Conservation (phyloP, 257 asterid genomes). For the Solanum chmielewskii region DNA sequence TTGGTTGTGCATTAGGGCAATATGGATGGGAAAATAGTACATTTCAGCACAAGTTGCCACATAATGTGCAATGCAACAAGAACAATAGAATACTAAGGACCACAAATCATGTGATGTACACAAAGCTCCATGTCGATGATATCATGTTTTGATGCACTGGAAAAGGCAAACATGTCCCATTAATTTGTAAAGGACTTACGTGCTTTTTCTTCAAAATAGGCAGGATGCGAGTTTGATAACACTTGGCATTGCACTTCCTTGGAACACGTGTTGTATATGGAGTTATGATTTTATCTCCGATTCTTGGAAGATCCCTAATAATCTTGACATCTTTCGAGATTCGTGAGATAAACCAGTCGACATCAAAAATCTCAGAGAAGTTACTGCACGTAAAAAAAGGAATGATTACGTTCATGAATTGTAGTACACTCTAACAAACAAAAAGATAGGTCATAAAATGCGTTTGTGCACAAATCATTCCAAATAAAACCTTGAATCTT, state of each 20-base stretch:
- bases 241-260: slow-evolving; percentile 46
- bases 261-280: slow-evolving; percentile 42
- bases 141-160: neutral
- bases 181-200: slow-evolving; percentile 22
- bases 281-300: slow-evolving; percentile 26
- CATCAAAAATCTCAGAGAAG: slow-evolving; percentile 69
- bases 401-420: neutral
- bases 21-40: neutral
- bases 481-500: slow-evolving; percentile 46
- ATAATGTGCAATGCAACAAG: neutral
- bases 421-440: neutral
- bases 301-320: slow-evolving; percentile 35
- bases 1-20: neutral
- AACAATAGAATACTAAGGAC: neutral
- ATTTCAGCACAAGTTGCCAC: neutral
- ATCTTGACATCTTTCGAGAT: slow-evolving; percentile 45
- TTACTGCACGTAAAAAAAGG: slow-evolving; percentile 34
- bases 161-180: neutral
- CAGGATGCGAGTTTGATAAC: slow-evolving; percentile 51
- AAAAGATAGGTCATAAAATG: neutral
- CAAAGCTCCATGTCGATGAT: neutral
- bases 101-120: neutral
- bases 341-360: slow-evolving; percentile 37
- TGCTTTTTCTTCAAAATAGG: slow-evolving; percentile 46
- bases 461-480: neutral